Conservation (phyloP, 352 stramenopile species). For the Globisporangium yorkense region DNA sequence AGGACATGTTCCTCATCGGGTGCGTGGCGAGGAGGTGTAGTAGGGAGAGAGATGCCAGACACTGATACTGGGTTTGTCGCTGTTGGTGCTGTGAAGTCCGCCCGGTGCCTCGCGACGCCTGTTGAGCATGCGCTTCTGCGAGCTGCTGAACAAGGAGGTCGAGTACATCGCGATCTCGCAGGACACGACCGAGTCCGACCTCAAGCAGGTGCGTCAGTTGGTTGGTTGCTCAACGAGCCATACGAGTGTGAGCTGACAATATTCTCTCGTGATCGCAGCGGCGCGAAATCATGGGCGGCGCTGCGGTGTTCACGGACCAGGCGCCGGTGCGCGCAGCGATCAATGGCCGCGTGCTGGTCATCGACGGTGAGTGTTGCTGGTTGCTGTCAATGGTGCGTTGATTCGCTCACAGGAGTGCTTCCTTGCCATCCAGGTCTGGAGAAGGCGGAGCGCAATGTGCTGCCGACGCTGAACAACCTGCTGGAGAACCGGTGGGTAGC, state of each 20-base stretch:
- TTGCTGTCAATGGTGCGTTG: neutral
- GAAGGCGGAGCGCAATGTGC: conserved; percentile 94
- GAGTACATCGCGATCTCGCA: conserved; percentile 91
- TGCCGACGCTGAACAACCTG: conserved; percentile 97
- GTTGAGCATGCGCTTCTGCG: conserved; percentile 81
- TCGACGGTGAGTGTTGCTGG: conserved; percentile 78
- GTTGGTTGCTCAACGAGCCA: neutral
- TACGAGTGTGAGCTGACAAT: neutral
- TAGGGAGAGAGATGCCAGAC: neutral
- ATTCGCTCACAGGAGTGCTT: neutral
- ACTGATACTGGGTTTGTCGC: neutral
- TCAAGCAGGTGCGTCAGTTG: conserved; percentile 68
- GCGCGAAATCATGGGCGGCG: conserved; percentile 63
- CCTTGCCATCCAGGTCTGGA: conserved; percentile 64
- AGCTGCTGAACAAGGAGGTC: conserved; percentile 78
- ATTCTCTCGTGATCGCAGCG: conserved; percentile 18
- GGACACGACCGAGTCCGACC: conserved; percentile 92
- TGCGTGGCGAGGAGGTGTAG: conserved; percentile 9
- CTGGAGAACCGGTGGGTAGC: conserved; percentile 86
- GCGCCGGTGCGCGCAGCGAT: conserved; percentile 92
- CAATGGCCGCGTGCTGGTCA: conserved; percentile 89
- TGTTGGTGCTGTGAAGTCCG: conserved; percentile 24
- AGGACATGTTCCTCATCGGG: conserved; percentile 88
- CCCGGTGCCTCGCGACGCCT: conserved; percentile 65
- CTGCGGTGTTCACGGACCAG: conserved; percentile 87